Evolutionary conservation across 2,329 filamentous ascomycete genomes (phyloP), one percentile per base, ranked within the genome.

Genomic region (Pseudocercospora pini-densiflorae): DNA sequence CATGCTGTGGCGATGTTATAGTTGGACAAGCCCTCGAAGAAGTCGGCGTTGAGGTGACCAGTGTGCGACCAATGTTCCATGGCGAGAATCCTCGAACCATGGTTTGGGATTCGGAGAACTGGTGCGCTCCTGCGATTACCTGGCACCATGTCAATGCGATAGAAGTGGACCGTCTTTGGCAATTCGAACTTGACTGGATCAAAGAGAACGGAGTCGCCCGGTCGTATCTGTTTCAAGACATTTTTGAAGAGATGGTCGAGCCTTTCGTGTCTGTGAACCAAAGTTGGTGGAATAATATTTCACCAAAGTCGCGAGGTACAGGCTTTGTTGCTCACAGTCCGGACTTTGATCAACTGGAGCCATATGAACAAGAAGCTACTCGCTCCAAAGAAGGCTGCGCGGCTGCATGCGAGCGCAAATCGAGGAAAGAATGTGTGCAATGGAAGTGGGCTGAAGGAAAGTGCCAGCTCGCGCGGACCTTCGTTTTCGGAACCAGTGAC

Each of bases 101-200:
- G 43, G 64, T 68, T 1, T 74, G 71, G 33, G 59, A 60, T 5
- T 24, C 29, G 5, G 61, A 69, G 9, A 68, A 64, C 19, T 77
- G 74, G 74, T 77, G 75, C 62, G 62, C 63, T 40, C 69, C 72
- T 1, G 67, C 71, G 21, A 63, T 76, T 2, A 76, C 74, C 9
- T 64, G 71, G 33, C 71, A 74, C 61, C 70, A 75, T 31, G 57
- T 76, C 10, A 64, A 61, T 10, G 43, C 67, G 1, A 45, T 65
- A 21, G 61, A 71, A 10, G 65, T 72, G 6, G 65, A 73, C 43
- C 51, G 51, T 14, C 19, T 74, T 1, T 74, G 67, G 55, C 67
- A 68, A 23, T 66, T 69, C 19, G 68, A 75, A 45, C 27, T 63
- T 9, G 19, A 58, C 2, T 67, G 51, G 27, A 64, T 62, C 9